Conservation (phyloP, 2,329 filamentous ascomycete genomes). For the Paecilomyces dactylethromorphus region DNA sequence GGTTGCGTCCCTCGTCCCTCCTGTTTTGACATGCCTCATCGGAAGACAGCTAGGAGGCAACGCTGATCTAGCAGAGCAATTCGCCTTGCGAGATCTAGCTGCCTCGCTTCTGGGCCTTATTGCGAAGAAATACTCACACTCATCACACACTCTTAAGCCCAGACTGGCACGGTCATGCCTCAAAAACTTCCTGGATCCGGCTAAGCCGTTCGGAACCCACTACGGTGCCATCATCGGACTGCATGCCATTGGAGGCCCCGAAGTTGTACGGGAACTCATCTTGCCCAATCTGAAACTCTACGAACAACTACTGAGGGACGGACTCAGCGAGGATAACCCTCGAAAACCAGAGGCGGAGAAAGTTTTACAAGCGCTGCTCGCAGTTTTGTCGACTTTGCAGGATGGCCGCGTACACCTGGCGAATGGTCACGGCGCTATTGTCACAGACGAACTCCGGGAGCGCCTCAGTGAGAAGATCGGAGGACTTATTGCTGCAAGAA, state of each 20-base stretch:
- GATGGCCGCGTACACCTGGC: slow-evolving; percentile 34
- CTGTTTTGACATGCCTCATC: slow-evolving; percentile 86
- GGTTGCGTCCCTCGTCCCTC: slow-evolving; percentile 66
- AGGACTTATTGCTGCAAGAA: slow-evolving; percentile 32
- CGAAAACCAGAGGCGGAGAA: slow-evolving; percentile 55
- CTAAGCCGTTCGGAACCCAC: slow-evolving; percentile 73
- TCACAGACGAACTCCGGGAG: slow-evolving; percentile 31
- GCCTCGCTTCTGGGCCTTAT: slow-evolving; percentile 76
- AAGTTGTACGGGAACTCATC: slow-evolving; percentile 58
- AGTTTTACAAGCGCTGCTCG: slow-evolving; percentile 52
- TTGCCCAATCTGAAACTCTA: slow-evolving; percentile 61
- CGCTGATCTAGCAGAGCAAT: slow-evolving; percentile 53
- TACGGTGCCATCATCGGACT: slow-evolving; percentile 84
- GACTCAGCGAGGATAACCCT: slow-evolving; percentile 41
- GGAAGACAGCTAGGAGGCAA: slow-evolving; percentile 67
- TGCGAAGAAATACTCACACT: slow-evolving; percentile 70
- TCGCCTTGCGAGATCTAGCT: slow-evolving; percentile 75
- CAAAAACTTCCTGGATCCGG: slow-evolving; percentile 83
- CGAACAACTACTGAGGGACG: slow-evolving; percentile 54
- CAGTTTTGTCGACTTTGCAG: slow-evolving; percentile 49
- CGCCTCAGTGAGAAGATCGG: slow-evolving; percentile 35
- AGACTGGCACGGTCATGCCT: slow-evolving; percentile 89
- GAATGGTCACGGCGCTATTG: slow-evolving; percentile 33
- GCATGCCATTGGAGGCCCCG: slow-evolving; percentile 64
- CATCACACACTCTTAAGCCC: slow-evolving; percentile 74